Evolutionary conservation across 768 basidiomycete genomes (phyloP).

Genomic region (Tephrocybe rancida): DNA sequence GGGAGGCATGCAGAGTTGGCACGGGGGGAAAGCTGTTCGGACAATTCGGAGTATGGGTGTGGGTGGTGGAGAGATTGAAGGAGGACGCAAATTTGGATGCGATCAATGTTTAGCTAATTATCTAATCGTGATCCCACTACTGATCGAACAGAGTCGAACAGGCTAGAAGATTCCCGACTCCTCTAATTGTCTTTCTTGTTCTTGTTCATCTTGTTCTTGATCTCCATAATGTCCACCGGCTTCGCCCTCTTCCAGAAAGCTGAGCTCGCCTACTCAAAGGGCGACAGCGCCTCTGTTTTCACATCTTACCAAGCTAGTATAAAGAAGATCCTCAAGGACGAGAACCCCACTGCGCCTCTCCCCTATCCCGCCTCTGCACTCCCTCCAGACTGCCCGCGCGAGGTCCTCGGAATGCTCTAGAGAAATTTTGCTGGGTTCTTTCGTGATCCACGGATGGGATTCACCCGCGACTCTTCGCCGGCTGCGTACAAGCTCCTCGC

Average conservation of each 20-base stretch:
- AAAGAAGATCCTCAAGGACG: conserved; percentile 29
- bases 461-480: conserved; percentile 23
- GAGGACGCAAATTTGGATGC: too few species aligned
- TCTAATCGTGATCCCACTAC: too few species aligned
- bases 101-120: too few species aligned
- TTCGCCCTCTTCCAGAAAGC: conserved; percentile 9
- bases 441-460: conserved; percentile 22
- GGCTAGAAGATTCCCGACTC: too few species aligned
- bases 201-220: too few species aligned
- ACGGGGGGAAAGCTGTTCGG: neutral
- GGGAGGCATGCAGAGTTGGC: too few species aligned
- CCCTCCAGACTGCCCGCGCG: conserved; percentile 21
- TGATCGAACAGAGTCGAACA: too few species aligned
- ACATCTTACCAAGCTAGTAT: conserved; percentile 28
- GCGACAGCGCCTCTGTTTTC: conserved; percentile 22
- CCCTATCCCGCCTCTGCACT: conserved; percentile 5
- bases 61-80: too few species aligned
- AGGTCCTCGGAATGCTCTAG: conserved; percentile 28
- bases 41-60: too few species aligned
- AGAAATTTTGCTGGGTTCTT: conserved; percentile 31
- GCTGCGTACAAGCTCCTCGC: conserved; percentile 31
- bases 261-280: neutral
- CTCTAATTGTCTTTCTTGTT: too few species aligned
- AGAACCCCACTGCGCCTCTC: conserved; percentile 21
- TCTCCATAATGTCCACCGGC: conserved; percentile 10